These are phyloP conservation scores for Phylloporus sp. DNA, from an alignment of 768 basidiomycete genomes.

Conservation along the genomic window DNA sequence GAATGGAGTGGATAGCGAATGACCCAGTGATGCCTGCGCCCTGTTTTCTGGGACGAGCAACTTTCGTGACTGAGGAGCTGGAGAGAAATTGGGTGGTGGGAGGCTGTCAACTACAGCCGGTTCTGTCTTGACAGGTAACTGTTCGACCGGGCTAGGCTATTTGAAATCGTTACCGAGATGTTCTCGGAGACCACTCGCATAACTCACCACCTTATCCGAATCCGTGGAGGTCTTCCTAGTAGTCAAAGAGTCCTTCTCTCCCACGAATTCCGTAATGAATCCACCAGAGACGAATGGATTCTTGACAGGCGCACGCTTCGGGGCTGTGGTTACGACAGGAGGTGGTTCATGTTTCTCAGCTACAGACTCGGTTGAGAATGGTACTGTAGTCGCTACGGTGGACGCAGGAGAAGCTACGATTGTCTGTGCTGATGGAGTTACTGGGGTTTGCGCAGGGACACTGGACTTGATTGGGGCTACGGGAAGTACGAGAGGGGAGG, in stretches of 20 bases:
- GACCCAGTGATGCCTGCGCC: conserved; percentile 1
- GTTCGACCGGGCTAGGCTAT: conserved; percentile 18
- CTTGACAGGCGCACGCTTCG: conserved; percentile 21
- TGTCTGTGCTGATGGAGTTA: conserved; percentile 12
- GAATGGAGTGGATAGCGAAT: conserved; percentile 8
- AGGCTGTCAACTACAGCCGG: conserved; percentile 7
- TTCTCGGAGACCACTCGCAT: neutral
- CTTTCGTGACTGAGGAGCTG: conserved; percentile 8
- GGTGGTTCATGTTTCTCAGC: conserved; percentile 11
- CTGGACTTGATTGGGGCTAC: conserved; percentile 8
- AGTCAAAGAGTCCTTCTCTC: conserved; percentile 20
- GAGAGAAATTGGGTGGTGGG: conserved; percentile 13
- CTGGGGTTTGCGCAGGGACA: conserved; percentile 12
- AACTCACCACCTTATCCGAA: conserved; percentile 17
- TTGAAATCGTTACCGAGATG: conserved; percentile 1
- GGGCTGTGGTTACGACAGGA: neutral
- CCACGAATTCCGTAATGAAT: conserved; percentile 44
- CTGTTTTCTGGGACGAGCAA: conserved; percentile 11
- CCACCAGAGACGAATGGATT: conserved; percentile 54
- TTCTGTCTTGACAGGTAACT: conserved; percentile 18
- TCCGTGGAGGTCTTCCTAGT: conserved; percentile 23
- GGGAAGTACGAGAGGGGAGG: conserved; percentile 24
- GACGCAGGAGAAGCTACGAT: conserved; percentile 18
- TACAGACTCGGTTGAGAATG: conserved; percentile 3
- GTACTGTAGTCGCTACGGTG: conserved; percentile 11